Percentiles rank a stretch among this genome's conserved stretches.
phyloP scores from a whole-genome alignment of 176 grass and related monocot species.

The Juncus inflexus region DNA sequence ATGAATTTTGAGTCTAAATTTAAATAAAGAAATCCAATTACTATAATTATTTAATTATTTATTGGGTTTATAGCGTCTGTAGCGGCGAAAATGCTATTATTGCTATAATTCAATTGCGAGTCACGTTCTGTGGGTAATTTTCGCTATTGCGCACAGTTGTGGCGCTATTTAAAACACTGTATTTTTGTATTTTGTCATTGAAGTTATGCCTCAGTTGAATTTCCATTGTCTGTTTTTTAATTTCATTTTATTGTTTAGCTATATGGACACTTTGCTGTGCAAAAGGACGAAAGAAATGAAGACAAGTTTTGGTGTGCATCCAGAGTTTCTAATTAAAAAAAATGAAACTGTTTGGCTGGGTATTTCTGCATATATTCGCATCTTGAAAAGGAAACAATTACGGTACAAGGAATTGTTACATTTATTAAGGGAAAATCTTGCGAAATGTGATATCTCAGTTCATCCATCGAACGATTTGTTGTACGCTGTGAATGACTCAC shows the following conservation, averaged over 20 bases:
- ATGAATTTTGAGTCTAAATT: background rate
- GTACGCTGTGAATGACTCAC: conserved; percentile 72
- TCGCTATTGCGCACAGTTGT: no score
- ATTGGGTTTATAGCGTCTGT: no score
- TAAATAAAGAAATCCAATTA: background rate
- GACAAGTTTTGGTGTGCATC: conserved; percentile 29
- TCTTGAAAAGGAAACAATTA: conserved; percentile 76
- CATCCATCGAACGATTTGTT: conserved; percentile 20
- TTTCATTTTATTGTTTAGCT: conserved; percentile 39
- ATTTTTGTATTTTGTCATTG: no score
- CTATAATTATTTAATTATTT: no score
- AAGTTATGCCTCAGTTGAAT: no score
- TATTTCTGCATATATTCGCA: conserved; percentile 50
- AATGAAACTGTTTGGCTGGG: conserved; percentile 71
- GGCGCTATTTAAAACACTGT: no score
- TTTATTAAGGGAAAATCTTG: conserved; percentile 43
- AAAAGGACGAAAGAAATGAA: conserved; percentile 39
- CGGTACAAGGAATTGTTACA: conserved; percentile 50
- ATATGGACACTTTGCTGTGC: conserved; percentile 60
- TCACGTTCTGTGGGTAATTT: no score
- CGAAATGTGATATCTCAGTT: conserved; percentile 28
- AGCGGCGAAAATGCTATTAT: no score
- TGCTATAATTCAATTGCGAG: no score
- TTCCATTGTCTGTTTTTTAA: background rate
- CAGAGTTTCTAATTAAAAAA: conserved; percentile 44